These are phyloP conservation scores for Brassica nigra DNA, from an alignment of 345 rosid species.

Conservation along the genomic window DNA sequence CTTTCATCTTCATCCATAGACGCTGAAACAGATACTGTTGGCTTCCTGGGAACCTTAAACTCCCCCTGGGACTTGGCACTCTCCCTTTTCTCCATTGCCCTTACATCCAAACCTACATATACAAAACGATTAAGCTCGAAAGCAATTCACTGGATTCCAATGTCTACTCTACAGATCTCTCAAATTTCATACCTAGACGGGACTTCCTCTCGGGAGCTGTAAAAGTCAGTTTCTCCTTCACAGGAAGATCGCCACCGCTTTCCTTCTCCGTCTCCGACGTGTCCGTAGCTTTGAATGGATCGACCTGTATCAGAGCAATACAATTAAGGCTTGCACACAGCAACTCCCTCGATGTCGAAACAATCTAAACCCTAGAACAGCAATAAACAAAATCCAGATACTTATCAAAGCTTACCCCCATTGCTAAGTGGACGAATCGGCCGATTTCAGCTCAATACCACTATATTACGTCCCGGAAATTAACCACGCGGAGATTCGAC, in stretches of 20 bases:
- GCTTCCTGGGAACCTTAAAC: constrained; percentile 67
- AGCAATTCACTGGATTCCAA: not conserved
- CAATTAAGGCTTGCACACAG: not conserved
- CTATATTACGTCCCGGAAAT: not conserved
- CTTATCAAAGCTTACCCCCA: constrained; percentile 31
- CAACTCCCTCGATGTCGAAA: not conserved
- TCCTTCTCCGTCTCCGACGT: constrained; percentile 45
- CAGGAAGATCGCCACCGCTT: constrained; percentile 43
- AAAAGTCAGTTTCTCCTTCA: constrained; percentile 51
- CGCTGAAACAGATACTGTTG: constrained; percentile 49
- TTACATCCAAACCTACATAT: constrained; percentile 46
- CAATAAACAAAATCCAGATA: not conserved
- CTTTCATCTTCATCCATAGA: constrained; percentile 63
- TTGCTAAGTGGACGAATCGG: constrained; percentile 8
- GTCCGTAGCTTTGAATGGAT: constrained; percentile 42
- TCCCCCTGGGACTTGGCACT: constrained; percentile 40
- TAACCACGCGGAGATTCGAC: not conserved
- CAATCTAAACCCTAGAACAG: not conserved
- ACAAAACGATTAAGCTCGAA: constrained; percentile 1
- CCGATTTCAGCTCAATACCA: constrained; percentile 12
- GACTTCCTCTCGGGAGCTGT: constrained; percentile 61
- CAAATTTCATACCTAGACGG: constrained; percentile 43
- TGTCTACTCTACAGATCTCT: not conserved
- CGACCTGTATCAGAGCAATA: constrained; percentile 32
- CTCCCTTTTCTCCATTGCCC: constrained; percentile 55